These are phyloP conservation scores for Neltuma alba DNA, from an alignment of 306 rosid genomes.

Conservation along the genomic window DNA sequence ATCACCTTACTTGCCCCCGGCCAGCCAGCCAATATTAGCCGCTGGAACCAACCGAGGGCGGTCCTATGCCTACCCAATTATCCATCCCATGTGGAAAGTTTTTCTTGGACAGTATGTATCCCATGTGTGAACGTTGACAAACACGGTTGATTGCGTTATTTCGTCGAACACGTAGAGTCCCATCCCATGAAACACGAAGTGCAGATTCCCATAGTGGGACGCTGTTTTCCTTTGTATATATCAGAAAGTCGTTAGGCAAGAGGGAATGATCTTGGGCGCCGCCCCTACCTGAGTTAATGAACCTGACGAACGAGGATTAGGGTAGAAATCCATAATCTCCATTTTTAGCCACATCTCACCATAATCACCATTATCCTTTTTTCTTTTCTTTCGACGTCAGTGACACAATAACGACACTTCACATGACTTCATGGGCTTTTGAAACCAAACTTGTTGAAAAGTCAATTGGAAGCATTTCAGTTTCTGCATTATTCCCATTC, in stretches of 20 bases:
- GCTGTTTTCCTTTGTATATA: not conserved
- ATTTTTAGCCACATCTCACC: too few relatives aligned
- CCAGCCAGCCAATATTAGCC: not conserved
- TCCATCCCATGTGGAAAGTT: not conserved
- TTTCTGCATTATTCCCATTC: not conserved
- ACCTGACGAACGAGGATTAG: not conserved
- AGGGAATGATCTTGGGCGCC: not conserved
- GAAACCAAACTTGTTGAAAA: not conserved
- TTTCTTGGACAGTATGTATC: not conserved
- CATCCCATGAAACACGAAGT: not conserved
- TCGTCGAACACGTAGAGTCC: constrained; percentile 10
- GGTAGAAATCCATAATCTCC: too few relatives aligned
- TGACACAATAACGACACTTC: not conserved
- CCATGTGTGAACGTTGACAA: not conserved
- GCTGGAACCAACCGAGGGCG: not conserved
- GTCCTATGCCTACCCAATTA: not conserved
- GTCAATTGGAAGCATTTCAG: not conserved
- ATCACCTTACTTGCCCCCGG: not conserved
- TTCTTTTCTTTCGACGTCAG: not conserved
- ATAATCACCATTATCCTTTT: not conserved
- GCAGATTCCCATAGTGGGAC: not conserved
- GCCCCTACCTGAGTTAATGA: not conserved
- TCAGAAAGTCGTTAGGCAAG: not conserved
- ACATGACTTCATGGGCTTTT: not conserved
- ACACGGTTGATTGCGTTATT: constrained; percentile 3